These are phyloP conservation scores for Mercurialis annua DNA, from an alignment of 345 rosid species.

Conservation along the genomic window DNA sequence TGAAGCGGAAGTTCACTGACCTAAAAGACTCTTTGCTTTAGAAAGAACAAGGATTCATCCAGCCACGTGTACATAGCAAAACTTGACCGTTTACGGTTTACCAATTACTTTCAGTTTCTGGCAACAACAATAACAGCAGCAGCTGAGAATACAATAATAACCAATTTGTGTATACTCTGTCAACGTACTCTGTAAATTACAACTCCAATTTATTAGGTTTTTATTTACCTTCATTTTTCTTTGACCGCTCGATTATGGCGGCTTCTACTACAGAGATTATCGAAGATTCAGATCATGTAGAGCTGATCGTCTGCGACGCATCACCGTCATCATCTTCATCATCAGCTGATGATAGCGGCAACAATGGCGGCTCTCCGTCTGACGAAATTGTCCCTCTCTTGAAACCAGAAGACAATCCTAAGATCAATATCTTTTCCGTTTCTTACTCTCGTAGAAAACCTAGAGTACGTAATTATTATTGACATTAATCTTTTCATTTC, in stretches of 20 bases:
- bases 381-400: slow-evolving; percentile 74
- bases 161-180: not conserved
- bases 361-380: slow-evolving; percentile 22
- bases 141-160: not conserved
- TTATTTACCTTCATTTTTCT: not conserved
- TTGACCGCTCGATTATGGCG: slow-evolving; percentile 20
- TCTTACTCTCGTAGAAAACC: slow-evolving; percentile 64
- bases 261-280: slow-evolving; percentile 30
- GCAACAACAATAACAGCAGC: not conserved
- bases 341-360: slow-evolving; percentile 24
- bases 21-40: too few relatives aligned
- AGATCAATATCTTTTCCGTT: slow-evolving; percentile 69
- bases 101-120: slow-evolving; percentile 12
- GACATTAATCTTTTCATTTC: not conserved
- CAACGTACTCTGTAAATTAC: too few relatives aligned
- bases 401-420: slow-evolving; percentile 56
- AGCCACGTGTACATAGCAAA: slow-evolving; percentile 8
- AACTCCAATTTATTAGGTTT: not conserved
- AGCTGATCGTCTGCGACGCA: slow-evolving; percentile 54
- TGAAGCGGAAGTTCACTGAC: too few relatives aligned
- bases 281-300: slow-evolving; percentile 50
- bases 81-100: not conserved
- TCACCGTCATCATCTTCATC: slow-evolving; percentile 35
- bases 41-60: not conserved
- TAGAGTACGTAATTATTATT: slow-evolving; percentile 53